These are phyloP conservation scores for Flaveria bidentis DNA, from an alignment of 129 eudicot species.

Conservation along the genomic window DNA sequence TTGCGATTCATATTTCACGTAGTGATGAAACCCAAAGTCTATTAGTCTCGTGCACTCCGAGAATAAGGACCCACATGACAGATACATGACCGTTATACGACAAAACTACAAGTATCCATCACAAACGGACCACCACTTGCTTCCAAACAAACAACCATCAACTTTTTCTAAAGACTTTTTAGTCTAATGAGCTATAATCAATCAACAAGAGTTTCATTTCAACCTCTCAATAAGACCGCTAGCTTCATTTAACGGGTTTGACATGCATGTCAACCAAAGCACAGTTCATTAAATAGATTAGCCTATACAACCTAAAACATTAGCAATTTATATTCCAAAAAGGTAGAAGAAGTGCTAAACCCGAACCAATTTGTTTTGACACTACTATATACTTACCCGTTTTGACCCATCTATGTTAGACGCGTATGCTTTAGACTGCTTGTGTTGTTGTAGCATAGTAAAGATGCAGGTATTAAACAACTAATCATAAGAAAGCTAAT, in stretches of 20 bases:
- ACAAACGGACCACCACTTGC: constrained; percentile 26
- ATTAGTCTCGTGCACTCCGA: background rate
- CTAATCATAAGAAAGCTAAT: background rate
- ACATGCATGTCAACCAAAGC: background rate
- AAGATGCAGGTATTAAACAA: background rate
- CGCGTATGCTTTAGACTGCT: background rate
- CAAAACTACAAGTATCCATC: constrained; percentile 22
- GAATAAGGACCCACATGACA: constrained; percentile 21
- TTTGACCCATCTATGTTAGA: background rate
- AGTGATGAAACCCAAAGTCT: background rate
- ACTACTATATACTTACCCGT: background rate
- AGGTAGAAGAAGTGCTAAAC: background rate
- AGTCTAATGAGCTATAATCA: background rate
- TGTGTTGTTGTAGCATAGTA: background rate
- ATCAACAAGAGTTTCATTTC: background rate
- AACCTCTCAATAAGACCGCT: background rate
- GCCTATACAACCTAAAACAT: background rate
- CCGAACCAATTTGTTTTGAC: background rate
- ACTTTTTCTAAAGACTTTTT: constrained; percentile 17
- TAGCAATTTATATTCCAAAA: background rate
- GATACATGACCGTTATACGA: constrained; percentile 21
- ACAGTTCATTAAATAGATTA: too few relatives aligned
- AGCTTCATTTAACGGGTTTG: background rate
- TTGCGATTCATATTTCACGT: too few relatives aligned
- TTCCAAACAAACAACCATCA: constrained; percentile 34